phyloP scores from a whole-genome alignment of 176 grass and related monocot genomes.

The Pontederia paniculata region DNA sequence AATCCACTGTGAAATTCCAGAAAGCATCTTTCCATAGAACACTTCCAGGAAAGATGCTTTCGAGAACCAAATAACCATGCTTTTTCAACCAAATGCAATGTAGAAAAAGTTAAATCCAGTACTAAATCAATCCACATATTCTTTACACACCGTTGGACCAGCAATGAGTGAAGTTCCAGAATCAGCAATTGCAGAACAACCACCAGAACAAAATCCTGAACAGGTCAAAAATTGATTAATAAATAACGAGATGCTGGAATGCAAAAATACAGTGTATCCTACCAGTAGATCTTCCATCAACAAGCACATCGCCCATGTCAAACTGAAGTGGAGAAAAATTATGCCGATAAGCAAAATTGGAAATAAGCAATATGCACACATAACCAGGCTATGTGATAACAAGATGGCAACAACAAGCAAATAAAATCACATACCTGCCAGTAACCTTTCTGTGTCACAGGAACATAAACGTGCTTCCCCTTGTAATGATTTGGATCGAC shows the following conservation, averaged over 20 bases:
- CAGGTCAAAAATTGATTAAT: not conserved
- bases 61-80: not conserved
- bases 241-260: not conserved
- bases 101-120: not conserved
- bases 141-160: conserved; percentile 6
- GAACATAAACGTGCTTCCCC: conserved; percentile 9
- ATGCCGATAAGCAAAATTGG: not conserved
- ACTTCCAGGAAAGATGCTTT: too few species aligned
- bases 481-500: conserved; percentile 16
- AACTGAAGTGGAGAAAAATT: not conserved
- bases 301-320: conserved; percentile 12
- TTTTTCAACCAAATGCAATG: not conserved
- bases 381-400: not conserved
- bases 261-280: not conserved
- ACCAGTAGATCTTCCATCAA: conserved; percentile 9
- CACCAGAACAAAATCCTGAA: conserved; percentile 9
- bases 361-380: not conserved
- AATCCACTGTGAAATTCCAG: too few species aligned
- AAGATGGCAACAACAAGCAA: not conserved
- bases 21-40: too few species aligned
- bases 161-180: conserved; percentile 20
- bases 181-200: conserved; percentile 19
- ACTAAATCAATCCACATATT: not conserved
- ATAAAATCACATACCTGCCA: conserved; percentile 9
- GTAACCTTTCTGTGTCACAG: conserved; percentile 21